Evolutionary conservation across 2,329 filamentous ascomycete species (phyloP).

Genomic region (Podosphaera xanthii): DNA sequence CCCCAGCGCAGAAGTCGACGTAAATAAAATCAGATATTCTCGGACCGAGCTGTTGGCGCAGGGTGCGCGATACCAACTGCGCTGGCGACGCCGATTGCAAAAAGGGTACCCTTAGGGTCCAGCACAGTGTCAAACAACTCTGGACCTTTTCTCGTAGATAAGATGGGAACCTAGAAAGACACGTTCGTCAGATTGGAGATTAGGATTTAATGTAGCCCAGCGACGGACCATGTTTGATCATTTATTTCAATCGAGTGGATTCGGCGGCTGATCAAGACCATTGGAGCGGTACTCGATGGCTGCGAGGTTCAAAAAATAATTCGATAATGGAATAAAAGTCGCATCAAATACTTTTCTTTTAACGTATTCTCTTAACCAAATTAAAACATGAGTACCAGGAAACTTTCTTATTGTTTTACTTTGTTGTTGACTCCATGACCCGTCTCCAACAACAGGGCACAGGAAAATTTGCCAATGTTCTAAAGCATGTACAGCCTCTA

Average conservation of each 20-base stretch:
- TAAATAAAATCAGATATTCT: constrained; percentile 32
- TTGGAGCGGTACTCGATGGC: constrained; percentile 7
- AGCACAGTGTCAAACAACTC: constrained; percentile 37
- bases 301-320: too few relatives aligned
- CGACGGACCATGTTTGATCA: constrained; percentile 37
- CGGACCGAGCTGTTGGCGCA: constrained; percentile 27
- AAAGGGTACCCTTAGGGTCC: constrained; percentile 34
- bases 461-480: too few relatives aligned
- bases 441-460: too few relatives aligned
- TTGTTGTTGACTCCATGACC: too few relatives aligned
- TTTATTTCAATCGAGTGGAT: constrained; percentile 45
- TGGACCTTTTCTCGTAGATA: constrained; percentile 43
- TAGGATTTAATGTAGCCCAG: neutral
- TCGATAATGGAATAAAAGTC: too few relatives aligned
- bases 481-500: too few relatives aligned
- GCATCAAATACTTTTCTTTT: too few relatives aligned
- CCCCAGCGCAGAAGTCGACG: constrained; percentile 57
- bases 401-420: too few relatives aligned
- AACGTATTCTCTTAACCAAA: too few relatives aligned
- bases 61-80: constrained; percentile 31
- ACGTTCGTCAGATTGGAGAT: neutral
- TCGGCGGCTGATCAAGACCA: constrained; percentile 29
- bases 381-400: too few relatives aligned
- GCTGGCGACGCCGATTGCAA: constrained; percentile 35
- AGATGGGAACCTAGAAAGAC: constrained; percentile 32